Evolutionary conservation across 805 yeast species (phyloP), one percentile per base, ranked within the genome.

Genomic region (Wickerhamomyces hampshirensis): DNA sequence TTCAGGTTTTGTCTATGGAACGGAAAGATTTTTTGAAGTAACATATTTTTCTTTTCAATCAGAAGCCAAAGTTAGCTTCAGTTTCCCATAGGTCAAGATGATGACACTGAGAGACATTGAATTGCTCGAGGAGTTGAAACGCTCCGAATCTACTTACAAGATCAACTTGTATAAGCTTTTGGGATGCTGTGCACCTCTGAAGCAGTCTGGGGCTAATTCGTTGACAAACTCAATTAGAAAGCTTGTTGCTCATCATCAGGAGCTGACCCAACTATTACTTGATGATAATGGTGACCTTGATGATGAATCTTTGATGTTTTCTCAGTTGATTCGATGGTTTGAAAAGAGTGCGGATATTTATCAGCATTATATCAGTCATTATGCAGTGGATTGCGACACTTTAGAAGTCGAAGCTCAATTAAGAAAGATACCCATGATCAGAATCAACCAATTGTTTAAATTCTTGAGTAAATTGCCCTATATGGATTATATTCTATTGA

Each of bases 201-300:
- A 35, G 33, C 17, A 15, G 6, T n/a, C 31, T 10, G 4, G 33
- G 4, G 21, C 18, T 15, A 18, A 26, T 5, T 33, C 11, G 14
- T 31, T 44, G 18, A 31, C 48, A 6, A 40, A 30, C 13, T 24
- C 38, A 7, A 30, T 36, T 9, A 35, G 48, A 12, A 27, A 43
- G 11, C 38, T 46, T 15, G 38, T 39, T 8, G 46, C 48, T 6
- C 43, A 44, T 23, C 51, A 47, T 34, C 43, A 42, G 24, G 14
- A 33, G 4, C 33, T 47, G 12, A 18, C 26, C 4, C 34, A 40
- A 10, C 6, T 36, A 21, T 23, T 39, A 8, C 5, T 18, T 8
- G 11, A 27, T 9, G 26, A 27, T 4, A 36, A 37, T 13, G 21
- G 15, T 11, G 29, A 27, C 5, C 37, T 34, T 13, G 21, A 19